Evolutionary conservation across 2,329 filamentous ascomycete genomes (phyloP), one percentile per base, ranked within the genome.

Genomic region (Coleophoma eucalyptorum): DNA sequence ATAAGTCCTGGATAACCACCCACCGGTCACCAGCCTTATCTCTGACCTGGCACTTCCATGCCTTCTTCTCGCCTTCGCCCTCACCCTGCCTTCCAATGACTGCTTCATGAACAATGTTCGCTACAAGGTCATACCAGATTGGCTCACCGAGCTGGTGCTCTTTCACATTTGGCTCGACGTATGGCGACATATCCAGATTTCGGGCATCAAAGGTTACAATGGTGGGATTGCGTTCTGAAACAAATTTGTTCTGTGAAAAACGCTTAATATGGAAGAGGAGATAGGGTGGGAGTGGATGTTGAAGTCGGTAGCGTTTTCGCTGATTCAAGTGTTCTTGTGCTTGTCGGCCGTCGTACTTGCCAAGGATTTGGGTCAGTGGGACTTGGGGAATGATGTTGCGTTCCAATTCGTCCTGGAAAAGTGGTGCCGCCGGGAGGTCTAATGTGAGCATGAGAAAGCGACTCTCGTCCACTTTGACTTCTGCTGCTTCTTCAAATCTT

Each of bases 341-440:
- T 37, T 82, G 84, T 41, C 89, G 72, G 58, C 94, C 94, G 69
- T 97, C 92, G 74, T 99, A 99, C 68, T 99, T 99, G 60, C 83
- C 80, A 21, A 99, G 77, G 56, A 99, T 86, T 12, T 83, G 84
- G 12, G 86, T 87, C 6, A 99, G 80, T 1, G 93, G 89, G 52
- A 92, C 86, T 65, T 94, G 89, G 1, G 94, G 94, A 67, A 99
- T 99, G 71, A 97, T 97, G 72, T 97, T 97, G 70, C 88, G 86
- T 66, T 96, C 89, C 50, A 93, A 78, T 63, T 96, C 90, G 71
- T 97, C 94, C 67, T 97, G 93, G 77, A 99, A 99, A 10, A 99
- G 82, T 0, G 94, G 94, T 3, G 93, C 89, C 0, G 93, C 79
- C 0, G 94, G 94, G 5, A 99, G 80, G 69, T 99, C 94, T 44